Evolutionary conservation across 179 eudicot species (phyloP), one percentile per base, ranked within the genome.

Genomic region (Dionaea muscipula): DNA sequence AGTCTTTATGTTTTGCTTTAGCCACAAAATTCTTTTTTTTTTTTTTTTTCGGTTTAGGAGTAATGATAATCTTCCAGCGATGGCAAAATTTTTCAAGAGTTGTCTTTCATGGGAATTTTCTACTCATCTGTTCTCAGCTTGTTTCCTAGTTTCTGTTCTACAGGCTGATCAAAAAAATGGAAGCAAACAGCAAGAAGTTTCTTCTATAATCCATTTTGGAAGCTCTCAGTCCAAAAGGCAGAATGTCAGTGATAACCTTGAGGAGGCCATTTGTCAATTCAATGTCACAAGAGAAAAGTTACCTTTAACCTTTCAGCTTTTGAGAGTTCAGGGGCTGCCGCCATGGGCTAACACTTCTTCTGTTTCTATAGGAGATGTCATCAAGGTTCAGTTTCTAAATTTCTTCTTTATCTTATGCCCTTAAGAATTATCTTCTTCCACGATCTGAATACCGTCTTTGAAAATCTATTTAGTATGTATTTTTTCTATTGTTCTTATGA

Each of bases 311-410:
- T 91, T 91, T 63, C 83, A 86, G 28, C 88, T 91, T 53, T 49
- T 91, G 78, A 68, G 68, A 65, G 98, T 84, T 48, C 67, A 64
- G 76, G 88, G 81, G 63, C 81, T 91, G 50, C 95, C 94, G 11
- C 56, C 72, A 51, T 84, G 94, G 95, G 83, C 94, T 23, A 87
- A 87, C 62, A 80, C 94, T 13, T 78, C 82, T 27, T 77, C 83
- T 64, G 94, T 84, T 46, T 84, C 95, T 28, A 74, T 91, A 51
- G 68, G 67, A 12, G 84, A 84, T 76, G 91, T 91, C 36, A 75
- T 91, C 65, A 64, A 84, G 95, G 98, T 91, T 2, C 26, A 21
- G 53, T 49, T 15, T 14, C 19, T 47, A 0, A 12, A 27, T 27
- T 58, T 33, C 61, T 23, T 11, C 33, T 10, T 39, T 14, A 13